Conservation (phyloP, 345 rosid genomes). For the Eucalyptus fibrosa region DNA sequence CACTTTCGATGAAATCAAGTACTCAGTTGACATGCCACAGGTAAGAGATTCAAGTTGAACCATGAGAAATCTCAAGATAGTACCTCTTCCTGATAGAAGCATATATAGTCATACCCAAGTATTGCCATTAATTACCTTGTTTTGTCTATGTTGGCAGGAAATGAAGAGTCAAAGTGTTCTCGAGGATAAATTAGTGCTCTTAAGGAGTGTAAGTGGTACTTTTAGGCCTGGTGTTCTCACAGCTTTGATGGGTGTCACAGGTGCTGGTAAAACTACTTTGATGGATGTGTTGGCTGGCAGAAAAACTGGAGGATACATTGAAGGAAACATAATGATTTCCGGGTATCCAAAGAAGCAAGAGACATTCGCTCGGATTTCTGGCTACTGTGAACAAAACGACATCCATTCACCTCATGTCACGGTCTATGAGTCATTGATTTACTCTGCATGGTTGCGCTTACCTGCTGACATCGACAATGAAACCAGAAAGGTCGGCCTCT, state of each 20-base stretch:
- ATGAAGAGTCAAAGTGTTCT: conserved; percentile 30
- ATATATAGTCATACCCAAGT: neutral
- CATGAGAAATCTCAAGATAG: neutral
- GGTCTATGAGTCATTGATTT: conserved; percentile 36
- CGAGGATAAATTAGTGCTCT: conserved; percentile 30
- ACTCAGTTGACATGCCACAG: conserved; percentile 55
- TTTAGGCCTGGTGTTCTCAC: conserved; percentile 54
- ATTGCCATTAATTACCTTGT: neutral
- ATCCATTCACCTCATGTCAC: conserved; percentile 50
- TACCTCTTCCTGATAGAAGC: neutral
- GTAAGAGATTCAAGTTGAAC: conserved; percentile 1
- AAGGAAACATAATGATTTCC: conserved; percentile 23
- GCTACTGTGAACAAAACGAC: conserved; percentile 52
- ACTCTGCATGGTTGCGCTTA: conserved; percentile 48
- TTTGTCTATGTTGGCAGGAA: conserved; percentile 7
- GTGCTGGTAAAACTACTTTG: conserved; percentile 50
- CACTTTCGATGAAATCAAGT: conserved; percentile 29
- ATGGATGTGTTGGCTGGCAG: conserved; percentile 54
- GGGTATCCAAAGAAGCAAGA: conserved; percentile 53
- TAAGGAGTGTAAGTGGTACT: conserved; percentile 33
- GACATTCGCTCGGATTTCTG: conserved; percentile 48
- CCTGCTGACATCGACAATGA: conserved; percentile 13
- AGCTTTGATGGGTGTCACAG: conserved; percentile 46
- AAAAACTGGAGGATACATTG: conserved; percentile 42
- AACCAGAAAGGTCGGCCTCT: conserved; percentile 21